phyloP scores from a whole-genome alignment of 768 basidiomycete genomes.

The Tricholoma hemisulphureum region DNA sequence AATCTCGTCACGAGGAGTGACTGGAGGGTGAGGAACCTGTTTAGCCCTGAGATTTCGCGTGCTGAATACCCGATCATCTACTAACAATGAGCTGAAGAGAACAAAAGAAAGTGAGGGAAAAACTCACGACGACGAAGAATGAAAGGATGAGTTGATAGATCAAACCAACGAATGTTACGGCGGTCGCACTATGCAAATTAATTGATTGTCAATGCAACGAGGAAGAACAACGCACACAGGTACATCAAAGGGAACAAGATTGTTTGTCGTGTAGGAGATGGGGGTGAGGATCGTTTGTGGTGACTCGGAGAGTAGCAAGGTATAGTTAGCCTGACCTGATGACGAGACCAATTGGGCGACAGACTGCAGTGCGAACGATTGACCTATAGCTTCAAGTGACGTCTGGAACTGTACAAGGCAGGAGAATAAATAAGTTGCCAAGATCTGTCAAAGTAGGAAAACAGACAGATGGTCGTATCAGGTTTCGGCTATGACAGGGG shows the following conservation, averaged over 20 bases:
- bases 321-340: constrained; percentile 18
- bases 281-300: constrained; percentile 52
- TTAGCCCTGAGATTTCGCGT: constrained; percentile 38
- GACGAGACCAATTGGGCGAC: constrained; percentile 28
- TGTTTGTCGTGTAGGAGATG: constrained; percentile 45
- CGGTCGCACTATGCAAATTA: constrained; percentile 40
- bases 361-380: constrained; percentile 32
- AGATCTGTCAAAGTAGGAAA: neutral
- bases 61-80: constrained; percentile 37
- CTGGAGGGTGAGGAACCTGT: constrained; percentile 27
- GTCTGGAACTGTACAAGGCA: constrained; percentile 28
- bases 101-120: neutral
- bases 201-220: neutral
- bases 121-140: constrained; percentile 42
- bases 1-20: constrained; percentile 37
- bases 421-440: neutral
- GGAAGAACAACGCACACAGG: constrained; percentile 45
- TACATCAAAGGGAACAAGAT: constrained; percentile 56
- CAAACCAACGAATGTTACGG: constrained; percentile 52
- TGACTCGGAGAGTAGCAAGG: constrained; percentile 40
- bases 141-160: constrained; percentile 51
- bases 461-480: constrained; percentile 34
- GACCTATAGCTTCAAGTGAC: constrained; percentile 34
- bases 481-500: constrained; percentile 25
- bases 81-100: neutral